phyloP scores from a whole-genome alignment of 2,329 filamentous ascomycete species.

The Penicillium crustosum region DNA sequence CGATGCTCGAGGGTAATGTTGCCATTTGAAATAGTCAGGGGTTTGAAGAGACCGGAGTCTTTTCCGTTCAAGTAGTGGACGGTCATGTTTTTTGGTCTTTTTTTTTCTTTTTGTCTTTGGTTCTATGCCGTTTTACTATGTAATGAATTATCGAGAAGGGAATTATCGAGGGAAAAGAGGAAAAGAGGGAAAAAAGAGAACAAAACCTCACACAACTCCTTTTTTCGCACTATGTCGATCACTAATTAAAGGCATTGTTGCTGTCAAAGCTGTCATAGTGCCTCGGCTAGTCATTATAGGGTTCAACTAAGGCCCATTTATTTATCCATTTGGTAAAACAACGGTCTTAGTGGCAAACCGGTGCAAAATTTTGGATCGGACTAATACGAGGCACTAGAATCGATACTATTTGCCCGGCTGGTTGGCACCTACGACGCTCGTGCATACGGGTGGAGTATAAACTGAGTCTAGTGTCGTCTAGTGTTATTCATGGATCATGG shows the following conservation, averaged over 20 bases:
- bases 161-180: neutral
- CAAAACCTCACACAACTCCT: neutral
- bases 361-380: neutral
- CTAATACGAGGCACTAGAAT: constrained; percentile 10
- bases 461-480: neutral
- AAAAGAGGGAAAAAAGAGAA: neutral
- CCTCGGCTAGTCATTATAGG: constrained; percentile 19
- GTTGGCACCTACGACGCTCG: neutral
- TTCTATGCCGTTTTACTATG: neutral
- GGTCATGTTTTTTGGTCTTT: constrained; percentile 19
- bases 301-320: constrained; percentile 10
- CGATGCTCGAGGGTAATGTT: constrained; percentile 53
- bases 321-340: constrained; percentile 8
- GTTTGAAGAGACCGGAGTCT: constrained; percentile 45
- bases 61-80: constrained; percentile 22
- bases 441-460: constrained; percentile 6
- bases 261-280: constrained; percentile 10
- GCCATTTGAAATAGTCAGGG: constrained; percentile 49
- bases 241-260: neutral
- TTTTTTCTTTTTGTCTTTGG: neutral
- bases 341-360: constrained; percentile 7
- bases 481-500: neutral
- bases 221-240: neutral
- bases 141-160: neutral
- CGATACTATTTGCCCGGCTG: constrained; percentile 1